Evolutionary conservation across 441 rosid genomes (phyloP), one percentile per base, ranked within the genome.

Genomic region (Jatropha multifida): DNA sequence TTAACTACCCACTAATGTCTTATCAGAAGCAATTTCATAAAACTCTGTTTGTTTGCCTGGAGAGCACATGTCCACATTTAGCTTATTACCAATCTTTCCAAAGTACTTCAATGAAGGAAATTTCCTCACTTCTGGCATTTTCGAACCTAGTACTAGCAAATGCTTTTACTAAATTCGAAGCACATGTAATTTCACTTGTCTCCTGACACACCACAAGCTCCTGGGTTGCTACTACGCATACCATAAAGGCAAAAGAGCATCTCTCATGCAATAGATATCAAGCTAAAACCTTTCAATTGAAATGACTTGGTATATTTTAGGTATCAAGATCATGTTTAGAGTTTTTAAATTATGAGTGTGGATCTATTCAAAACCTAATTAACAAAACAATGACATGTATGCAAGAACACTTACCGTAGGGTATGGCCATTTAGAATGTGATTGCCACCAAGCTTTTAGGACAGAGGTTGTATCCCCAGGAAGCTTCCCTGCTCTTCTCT

Each of bases 401-500:
- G n/a, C 71, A 40, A 75, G n/a, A 61, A 72, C 67, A 71, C 93
- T 85, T 81, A 95, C 99, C 8, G 98, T 95, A 55, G 99, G 99
- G 72, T 96, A 92, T 44, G 99, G 99, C 99, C 98, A 96, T 83
- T 96, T 94, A 7, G 96, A 80, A 85, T 96, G 99, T 41, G 97
- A 76, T 81, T 91, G 99, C 99, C 99, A 96, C 99, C 99, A 94
- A 26, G 91, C 64, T 86, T 94, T 96, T 8, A 96, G 79, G 73
- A 91, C 96, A 38, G 98, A 91, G 26, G 98, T 96, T 18, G 98
- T 96, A 78, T 92, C 99, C 46, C 98, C 98, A 14, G 99, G 98
- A 78, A 96, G 89, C 65, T 96, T 94, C 59, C 99, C 99, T 1
- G 99, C 99, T 82, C 99, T 85, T 88, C 98, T 89, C 86, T 94